Evolutionary conservation across 2,329 filamentous ascomycete species (phyloP).

Genomic region (Colletotrichum liaoningense): DNA sequence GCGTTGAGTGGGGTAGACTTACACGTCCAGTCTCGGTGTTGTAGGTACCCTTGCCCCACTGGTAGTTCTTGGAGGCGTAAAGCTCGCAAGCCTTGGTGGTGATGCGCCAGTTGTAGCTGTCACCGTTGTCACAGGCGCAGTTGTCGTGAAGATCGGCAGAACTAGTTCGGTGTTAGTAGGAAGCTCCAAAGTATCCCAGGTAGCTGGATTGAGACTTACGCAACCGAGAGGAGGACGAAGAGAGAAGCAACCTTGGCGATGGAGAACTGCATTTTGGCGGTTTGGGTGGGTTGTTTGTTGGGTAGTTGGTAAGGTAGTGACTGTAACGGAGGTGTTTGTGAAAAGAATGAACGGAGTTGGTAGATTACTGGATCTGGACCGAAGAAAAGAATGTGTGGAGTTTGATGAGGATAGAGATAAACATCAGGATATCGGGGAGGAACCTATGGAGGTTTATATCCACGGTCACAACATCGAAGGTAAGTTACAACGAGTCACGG

Average conservation of each 20-base stretch:
- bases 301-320: constrained; percentile 21
- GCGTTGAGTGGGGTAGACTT: neutral
- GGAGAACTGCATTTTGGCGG: constrained; percentile 34
- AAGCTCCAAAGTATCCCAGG: neutral
- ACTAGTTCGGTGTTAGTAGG: constrained; percentile 10
- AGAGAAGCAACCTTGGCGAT: constrained; percentile 26
- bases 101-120: constrained; percentile 41
- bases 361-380: constrained; percentile 32
- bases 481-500: constrained; percentile 12
- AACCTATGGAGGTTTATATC: constrained; percentile 31
- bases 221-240: constrained; percentile 17
- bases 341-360: constrained; percentile 33
- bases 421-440: constrained; percentile 8
- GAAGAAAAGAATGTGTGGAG: constrained; percentile 35
- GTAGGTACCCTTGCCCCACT: constrained; percentile 35
- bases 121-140: constrained; percentile 39
- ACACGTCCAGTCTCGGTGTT: constrained; percentile 32
- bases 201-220: neutral
- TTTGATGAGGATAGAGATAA: constrained; percentile 22
- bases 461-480: neutral
- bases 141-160: constrained; percentile 39
- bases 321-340: constrained; percentile 2
- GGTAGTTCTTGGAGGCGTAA: constrained; percentile 31
- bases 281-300: neutral
- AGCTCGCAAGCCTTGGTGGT: constrained; percentile 36